Base-by-base conservation (phyloP, 306 rosid species). In the Leucaena leucocephala region DNA sequence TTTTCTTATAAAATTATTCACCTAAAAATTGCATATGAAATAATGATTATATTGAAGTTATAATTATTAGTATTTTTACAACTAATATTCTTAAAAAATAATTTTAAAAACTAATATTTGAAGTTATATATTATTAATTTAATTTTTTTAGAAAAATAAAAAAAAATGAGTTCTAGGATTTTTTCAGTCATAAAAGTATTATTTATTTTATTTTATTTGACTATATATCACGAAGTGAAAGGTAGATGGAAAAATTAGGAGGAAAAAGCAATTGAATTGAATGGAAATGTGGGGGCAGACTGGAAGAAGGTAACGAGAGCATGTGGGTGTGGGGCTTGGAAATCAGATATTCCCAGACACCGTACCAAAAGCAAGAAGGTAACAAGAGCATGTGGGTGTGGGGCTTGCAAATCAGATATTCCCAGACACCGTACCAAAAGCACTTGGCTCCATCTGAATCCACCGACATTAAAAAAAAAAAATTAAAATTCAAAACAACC, bases 271-370 rank as follows among this genome's bases (percentile, higher is more conserved):
- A 4, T 78, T 39, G 55, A 72, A n/a, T 50, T 58, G 7, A 58
- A 22, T 33, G 27, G 43, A 27, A 55, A 45, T 4, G 40, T 4
- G 75, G 48, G 48, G 49, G 35, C n/a, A 40, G 39, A 35, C 68
- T 44, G 76, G 67, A 55, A 46, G 66, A 19, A 66, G 16, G 59
- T 17, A 45, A 63, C 75, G 34, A 2, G 52, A 11, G 74, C 89
- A 86, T 61, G 76, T 80, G 86, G 76, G 3, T 1, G 44, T 65
- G 84, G 84, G 71, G 54, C 81, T 50, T 3, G 6, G 8, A 63
- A 46, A 76, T 81, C 68, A 48, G n/a, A 14, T 48, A 48, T 48
- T 48, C n/a, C n/a, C n/a, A n/a, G n/a, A n/a, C n/a, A n/a, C n/a
- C n/a, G n/a, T n/a, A n/a, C n/a, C n/a, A n/a, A n/a, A n/a, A n/a